Evolutionary conservation across 2,329 filamentous ascomycete genomes (phyloP).

Genomic region (Pestalotiopsis sp.): DNA sequence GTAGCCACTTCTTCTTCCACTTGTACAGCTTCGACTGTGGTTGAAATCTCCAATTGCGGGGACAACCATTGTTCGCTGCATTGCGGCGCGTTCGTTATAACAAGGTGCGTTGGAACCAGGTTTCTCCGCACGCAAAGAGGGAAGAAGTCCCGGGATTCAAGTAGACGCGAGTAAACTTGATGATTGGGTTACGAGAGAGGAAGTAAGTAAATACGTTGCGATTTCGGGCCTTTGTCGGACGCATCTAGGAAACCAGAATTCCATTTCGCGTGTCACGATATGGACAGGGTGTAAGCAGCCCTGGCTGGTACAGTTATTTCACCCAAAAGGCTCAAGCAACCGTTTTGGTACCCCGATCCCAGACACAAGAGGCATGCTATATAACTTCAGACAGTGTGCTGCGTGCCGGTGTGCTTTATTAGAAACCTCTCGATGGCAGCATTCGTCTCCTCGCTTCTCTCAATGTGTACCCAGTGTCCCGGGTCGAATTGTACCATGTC

Average conservation of each 20-base stretch:
- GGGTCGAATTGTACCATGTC: not conserved
- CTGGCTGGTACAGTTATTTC: too few species aligned
- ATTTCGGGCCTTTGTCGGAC: too few species aligned
- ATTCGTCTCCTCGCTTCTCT: slow-evolving; percentile 7
- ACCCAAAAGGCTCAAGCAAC: too few species aligned
- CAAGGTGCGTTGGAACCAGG: not conserved
- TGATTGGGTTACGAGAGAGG: not conserved
- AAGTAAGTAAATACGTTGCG: not conserved
- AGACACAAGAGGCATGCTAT: not conserved
- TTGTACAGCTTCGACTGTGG: too few species aligned
- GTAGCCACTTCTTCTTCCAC: too few species aligned
- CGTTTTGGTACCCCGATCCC: too few species aligned
- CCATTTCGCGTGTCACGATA: too few species aligned
- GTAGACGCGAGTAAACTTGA: too few species aligned
- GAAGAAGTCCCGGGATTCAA: not conserved
- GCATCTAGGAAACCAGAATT: too few species aligned
- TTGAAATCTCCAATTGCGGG: too few species aligned
- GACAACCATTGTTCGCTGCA: too few species aligned
- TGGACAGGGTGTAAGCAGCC: too few species aligned
- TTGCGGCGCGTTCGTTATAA: not conserved
- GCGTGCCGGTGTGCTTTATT: not conserved
- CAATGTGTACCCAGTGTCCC: slow-evolving; percentile 14
- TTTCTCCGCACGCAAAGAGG: not conserved
- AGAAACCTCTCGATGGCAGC: slow-evolving; percentile 3
- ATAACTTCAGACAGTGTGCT: not conserved